A percentile compares a stretch with the other conserved stretches of the same genome.
These are phyloP conservation scores for Cyclotella kingstonii DNA, from an alignment of 108 stramenopile species.

Conservation along the genomic window DNA sequence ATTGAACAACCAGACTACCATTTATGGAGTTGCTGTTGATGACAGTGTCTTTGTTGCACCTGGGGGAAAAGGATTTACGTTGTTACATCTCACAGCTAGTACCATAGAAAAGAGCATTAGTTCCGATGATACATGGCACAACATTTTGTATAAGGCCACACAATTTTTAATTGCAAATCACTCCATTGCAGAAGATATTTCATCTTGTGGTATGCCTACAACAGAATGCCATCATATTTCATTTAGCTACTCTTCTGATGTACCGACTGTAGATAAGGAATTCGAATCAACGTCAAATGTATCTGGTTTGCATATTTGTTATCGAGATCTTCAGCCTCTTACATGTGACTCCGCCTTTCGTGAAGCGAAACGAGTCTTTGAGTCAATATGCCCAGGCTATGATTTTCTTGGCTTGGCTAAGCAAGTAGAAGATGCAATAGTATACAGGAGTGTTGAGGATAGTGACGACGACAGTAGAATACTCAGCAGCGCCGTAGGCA, in stretches of 20 bases:
- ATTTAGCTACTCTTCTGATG: slow-evolving; percentile 41
- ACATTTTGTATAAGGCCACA: slow-evolving; percentile 42
- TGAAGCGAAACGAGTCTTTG: slow-evolving; percentile 68
- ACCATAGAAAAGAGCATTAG: slow-evolving; percentile 12
- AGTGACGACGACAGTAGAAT: slow-evolving; percentile 64
- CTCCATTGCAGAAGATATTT: slow-evolving; percentile 1
- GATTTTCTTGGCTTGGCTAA: slow-evolving; percentile 62
- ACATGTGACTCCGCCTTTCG: slow-evolving; percentile 70
- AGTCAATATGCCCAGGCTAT: slow-evolving; percentile 62
- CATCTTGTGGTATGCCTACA: not conserved
- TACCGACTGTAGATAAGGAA: not conserved
- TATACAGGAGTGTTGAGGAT: slow-evolving; percentile 45
- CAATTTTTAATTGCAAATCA: slow-evolving; percentile 23
- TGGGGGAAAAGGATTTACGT: slow-evolving; percentile 39
- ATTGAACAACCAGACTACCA: slow-evolving; percentile 46
- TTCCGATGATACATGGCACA: slow-evolving; percentile 16
- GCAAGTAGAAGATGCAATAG: slow-evolving; percentile 60
- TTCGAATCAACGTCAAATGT: slow-evolving; percentile 1
- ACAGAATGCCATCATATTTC: slow-evolving; percentile 38
- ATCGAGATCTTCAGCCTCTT: slow-evolving; percentile 45
- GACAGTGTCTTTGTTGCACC: slow-evolving; percentile 64
- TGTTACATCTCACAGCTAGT: slow-evolving; percentile 70
- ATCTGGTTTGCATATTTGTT: slow-evolving; percentile 55
- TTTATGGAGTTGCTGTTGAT: slow-evolving; percentile 67
- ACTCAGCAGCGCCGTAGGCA: slow-evolving; percentile 71